A percentile compares a stretch with the other conserved stretches of the same genome.
phyloP scores from a whole-genome alignment of 106 monocot species.

The Xerophyta viscosa region DNA sequence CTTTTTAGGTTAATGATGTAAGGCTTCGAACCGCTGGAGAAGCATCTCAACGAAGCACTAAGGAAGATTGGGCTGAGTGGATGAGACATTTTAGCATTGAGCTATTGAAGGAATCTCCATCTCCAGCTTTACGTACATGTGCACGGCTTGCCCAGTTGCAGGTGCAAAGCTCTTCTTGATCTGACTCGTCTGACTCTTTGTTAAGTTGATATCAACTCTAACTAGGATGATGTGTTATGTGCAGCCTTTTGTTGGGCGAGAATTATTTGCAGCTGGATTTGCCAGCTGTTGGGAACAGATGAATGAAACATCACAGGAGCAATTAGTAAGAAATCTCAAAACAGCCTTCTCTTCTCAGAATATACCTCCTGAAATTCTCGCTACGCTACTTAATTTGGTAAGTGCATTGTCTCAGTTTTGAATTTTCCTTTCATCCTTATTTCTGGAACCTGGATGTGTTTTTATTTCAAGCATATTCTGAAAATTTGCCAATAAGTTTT shows the following conservation, averaged over 20 bases:
- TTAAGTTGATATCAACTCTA: slow-evolving; percentile 1
- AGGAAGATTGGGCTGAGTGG: slow-evolving; percentile 99
- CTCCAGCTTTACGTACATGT: slow-evolving; percentile 93
- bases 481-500: neutral
- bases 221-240: slow-evolving; percentile 14
- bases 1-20: slow-evolving; percentile 79
- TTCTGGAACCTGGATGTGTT: too few relatives aligned
- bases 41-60: slow-evolving; percentile 96
- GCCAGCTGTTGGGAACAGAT: slow-evolving; percentile 98
- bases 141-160: slow-evolving; percentile 95
- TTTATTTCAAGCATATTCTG: too few relatives aligned
- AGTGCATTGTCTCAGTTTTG: too few relatives aligned
- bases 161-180: slow-evolving; percentile 33
- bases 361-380: slow-evolving; percentile 98
- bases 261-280: slow-evolving; percentile 98
- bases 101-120: slow-evolving; percentile 95
- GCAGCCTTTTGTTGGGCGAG: slow-evolving; percentile 95
- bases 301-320: slow-evolving; percentile 87
- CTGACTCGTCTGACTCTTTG: slow-evolving; percentile 8
- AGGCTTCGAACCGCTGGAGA: slow-evolving; percentile 88
- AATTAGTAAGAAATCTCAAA: slow-evolving; percentile 87
- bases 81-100: slow-evolving; percentile 99
- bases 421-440: neutral
- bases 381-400: slow-evolving; percentile 90
- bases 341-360: slow-evolving; percentile 96